Percentiles rank a stretch among this genome's conserved stretches.
phyloP scores from a whole-genome alignment of 148 eudicot genomes.

The Hydrangea macrophylla region DNA sequence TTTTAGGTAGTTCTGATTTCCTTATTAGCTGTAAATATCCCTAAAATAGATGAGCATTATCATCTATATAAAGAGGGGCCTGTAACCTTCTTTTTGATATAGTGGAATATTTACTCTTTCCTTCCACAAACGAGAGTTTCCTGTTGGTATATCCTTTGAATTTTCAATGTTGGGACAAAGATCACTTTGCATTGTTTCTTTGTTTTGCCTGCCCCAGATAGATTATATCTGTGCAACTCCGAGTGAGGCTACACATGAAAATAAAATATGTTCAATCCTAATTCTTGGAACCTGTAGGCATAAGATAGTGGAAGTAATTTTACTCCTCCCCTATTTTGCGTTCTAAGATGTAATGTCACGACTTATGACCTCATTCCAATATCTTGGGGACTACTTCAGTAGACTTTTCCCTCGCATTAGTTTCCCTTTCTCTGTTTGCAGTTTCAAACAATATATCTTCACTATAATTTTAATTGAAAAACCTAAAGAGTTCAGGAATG shows the following conservation, averaged over 20 bases:
- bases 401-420: slow-evolving; percentile 6
- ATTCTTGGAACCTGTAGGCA: background rate
- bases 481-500: no score
- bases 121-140: no score
- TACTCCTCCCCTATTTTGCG: background rate
- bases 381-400: slow-evolving; percentile 7
- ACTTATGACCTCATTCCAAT: slow-evolving; percentile 14
- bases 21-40: no score
- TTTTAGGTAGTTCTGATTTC: no score
- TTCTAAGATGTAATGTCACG: background rate
- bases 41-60: no score
- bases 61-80: no score
- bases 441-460: slow-evolving; percentile 20
- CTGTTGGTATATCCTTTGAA: background rate
- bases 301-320: background rate
- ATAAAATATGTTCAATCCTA: background rate
- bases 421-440: slow-evolving; percentile 10
- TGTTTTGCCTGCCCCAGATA: slow-evolving; percentile 1
- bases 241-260: background rate
- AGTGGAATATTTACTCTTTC: no score
- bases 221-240: slow-evolving; percentile 2
- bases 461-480: no score
- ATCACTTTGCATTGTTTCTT: background rate
- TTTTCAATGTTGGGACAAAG: background rate
- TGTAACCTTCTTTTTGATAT: no score